Conservation (phyloP, 2,329 filamentous ascomycete species). For the Aspergillus sp. region DNA sequence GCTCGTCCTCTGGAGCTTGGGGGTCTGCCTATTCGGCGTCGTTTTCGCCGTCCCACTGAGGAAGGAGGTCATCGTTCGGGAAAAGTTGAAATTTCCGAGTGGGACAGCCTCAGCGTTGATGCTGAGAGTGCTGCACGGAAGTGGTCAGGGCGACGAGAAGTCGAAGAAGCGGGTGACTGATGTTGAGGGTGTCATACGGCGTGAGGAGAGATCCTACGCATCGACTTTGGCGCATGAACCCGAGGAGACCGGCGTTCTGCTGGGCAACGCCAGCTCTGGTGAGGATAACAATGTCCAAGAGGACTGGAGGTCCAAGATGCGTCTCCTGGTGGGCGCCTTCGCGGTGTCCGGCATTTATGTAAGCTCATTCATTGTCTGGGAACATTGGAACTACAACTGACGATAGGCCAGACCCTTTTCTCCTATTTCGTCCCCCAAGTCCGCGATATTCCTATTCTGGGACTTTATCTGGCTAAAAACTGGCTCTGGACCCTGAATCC, state of each 20-base stretch:
- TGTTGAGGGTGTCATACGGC: constrained; percentile 17
- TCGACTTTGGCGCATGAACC: constrained; percentile 37
- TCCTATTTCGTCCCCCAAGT: constrained; percentile 89
- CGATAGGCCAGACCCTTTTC: constrained; percentile 66
- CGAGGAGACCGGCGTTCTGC: constrained; percentile 50
- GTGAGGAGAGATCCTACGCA: constrained; percentile 30
- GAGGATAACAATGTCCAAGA: constrained; percentile 41
- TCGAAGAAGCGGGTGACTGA: constrained; percentile 25
- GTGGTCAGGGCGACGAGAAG: constrained; percentile 46
- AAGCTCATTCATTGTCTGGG: constrained; percentile 26
- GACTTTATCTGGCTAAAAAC: constrained; percentile 67
- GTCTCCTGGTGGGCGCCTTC: constrained; percentile 61
- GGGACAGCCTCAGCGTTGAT: constrained; percentile 94
- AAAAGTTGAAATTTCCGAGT: constrained; percentile 90
- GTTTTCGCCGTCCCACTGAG: constrained; percentile 92
- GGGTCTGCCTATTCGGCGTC: constrained; percentile 94
- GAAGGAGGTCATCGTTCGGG: constrained; percentile 86
- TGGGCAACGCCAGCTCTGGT: constrained; percentile 45
- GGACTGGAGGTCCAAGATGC: constrained; percentile 65
- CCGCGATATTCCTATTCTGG: constrained; percentile 84
- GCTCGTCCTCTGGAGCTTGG: constrained; percentile 85
- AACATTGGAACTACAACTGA: neutral
- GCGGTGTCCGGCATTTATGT: constrained; percentile 59
- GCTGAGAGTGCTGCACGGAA: constrained; percentile 84
- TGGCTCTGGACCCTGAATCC: constrained; percentile 98